These are phyloP conservation scores for Cystobasidium tubakii DNA, from an alignment of 768 basidiomycete species.

Conservation along the genomic window DNA sequence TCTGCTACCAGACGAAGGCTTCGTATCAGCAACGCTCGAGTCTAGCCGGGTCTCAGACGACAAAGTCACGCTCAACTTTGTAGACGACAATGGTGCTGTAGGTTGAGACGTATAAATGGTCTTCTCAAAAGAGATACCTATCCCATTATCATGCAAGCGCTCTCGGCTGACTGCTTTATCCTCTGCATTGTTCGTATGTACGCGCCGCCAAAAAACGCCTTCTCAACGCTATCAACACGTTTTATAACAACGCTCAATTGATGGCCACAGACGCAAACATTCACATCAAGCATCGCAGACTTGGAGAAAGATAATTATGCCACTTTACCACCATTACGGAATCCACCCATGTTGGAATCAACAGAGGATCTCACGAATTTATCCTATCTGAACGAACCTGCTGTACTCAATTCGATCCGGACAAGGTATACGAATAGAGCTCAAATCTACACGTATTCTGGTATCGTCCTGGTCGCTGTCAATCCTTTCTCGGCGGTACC, in stretches of 20 bases:
- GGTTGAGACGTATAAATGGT: not conserved
- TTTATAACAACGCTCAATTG: not conserved
- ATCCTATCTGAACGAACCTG: conserved; percentile 92
- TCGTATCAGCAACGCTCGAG: conserved; percentile 82
- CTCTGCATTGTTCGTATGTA: too few species aligned
- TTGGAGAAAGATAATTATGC: conserved; percentile 60
- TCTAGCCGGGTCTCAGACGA: conserved; percentile 60
- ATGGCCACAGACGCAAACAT: conserved; percentile 61
- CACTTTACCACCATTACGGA: conserved; percentile 76
- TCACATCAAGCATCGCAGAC: conserved; percentile 71
- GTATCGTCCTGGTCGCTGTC: conserved; percentile 96
- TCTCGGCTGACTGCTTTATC: too few species aligned
- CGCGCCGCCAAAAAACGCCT: conserved; percentile 13
- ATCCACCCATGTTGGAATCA: conserved; percentile 91
- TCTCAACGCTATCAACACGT: conserved; percentile 21
- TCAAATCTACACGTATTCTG: conserved; percentile 92
- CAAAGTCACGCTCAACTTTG: conserved; percentile 69
- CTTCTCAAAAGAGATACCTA: not conserved
- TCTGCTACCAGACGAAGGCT: conserved; percentile 69
- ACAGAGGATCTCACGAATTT: conserved; percentile 97
- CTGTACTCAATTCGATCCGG: conserved; percentile 92
- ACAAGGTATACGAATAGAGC: conserved; percentile 88
- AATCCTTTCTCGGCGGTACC: conserved; percentile 98
- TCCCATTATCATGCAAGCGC: not conserved
- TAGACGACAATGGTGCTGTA: conserved; percentile 90